Conservation (phyloP, 1,284 basidiomycete genomes). For the Ceratobasidium sp. region DNA sequence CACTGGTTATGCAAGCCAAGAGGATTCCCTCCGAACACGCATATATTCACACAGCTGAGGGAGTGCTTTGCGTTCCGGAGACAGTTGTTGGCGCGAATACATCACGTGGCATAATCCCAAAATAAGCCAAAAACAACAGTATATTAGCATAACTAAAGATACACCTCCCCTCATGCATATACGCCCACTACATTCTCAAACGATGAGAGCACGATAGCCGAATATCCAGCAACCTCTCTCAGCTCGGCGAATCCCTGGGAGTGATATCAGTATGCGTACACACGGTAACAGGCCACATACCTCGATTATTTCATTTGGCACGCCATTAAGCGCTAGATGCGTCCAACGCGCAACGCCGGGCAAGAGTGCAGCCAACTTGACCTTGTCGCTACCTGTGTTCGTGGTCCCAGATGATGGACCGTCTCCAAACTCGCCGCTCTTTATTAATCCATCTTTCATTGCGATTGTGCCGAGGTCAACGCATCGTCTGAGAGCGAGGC, state of each 20-base stretch:
- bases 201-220: slow-evolving; percentile 57
- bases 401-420: slow-evolving; percentile 47
- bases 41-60: no score
- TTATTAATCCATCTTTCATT: slow-evolving; percentile 58
- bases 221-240: slow-evolving; percentile 57
- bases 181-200: slow-evolving; percentile 45
- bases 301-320: slow-evolving; percentile 85
- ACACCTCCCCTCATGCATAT: background rate
- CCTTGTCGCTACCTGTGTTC: slow-evolving; percentile 55
- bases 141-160: background rate
- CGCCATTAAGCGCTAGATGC: slow-evolving; percentile 67
- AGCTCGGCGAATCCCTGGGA: slow-evolving; percentile 53
- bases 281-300: slow-evolving; percentile 55
- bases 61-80: no score
- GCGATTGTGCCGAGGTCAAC: slow-evolving; percentile 70
- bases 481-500: slow-evolving; percentile 66
- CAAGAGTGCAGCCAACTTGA: slow-evolving; percentile 75
- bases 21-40: no score
- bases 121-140: background rate
- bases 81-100: no score
- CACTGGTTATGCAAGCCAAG: no score
- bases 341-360: slow-evolving; percentile 81
- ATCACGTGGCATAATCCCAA: no score
- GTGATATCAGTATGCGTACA: slow-evolving; percentile 27
- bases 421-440: slow-evolving; percentile 36